Evolutionary conservation across 179 eudicot genomes (phyloP), one percentile per base, ranked within the genome.

Genomic region (Silene coronaria): DNA sequence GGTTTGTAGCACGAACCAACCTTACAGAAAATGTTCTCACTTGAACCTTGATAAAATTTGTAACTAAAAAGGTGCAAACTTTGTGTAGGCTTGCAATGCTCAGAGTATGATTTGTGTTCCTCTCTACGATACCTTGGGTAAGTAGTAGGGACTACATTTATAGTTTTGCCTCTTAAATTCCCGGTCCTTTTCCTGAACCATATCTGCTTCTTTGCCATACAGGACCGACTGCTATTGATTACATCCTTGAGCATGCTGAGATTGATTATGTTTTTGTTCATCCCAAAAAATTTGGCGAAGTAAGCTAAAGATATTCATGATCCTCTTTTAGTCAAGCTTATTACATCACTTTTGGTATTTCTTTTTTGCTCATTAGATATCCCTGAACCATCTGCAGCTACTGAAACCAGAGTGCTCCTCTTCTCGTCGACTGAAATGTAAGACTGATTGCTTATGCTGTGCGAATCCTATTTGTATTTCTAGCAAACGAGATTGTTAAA

Each of bases 71-170:
- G 6, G 23, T 30, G 6, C 64, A 8, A 55, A 26, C 28, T 36
- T 48, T 73, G 70, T 81, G 69, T 78, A 95, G 99, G 96, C 97
- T 57, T 95, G 99, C 87, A 86, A 73, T 77, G 95, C 91, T 77
- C 93, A 95, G 79, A 89, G 91, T 80, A 82, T 91, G 79, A 86
- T 95, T 71, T 95, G 99, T 80, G 97, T 95, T 42, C 99, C 99
- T 84, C 97, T 95, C 11, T 95, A 95, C 76, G 99, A 95, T 73
- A 95, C 97, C 67, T 87, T 95, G 19, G 99, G 99, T 92, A 76
- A 0, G 72, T 59, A 46, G 12, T 58, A n/a, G 12, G 30, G 53
- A 28, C 28, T 27, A 60, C 32, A 11, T 36, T 22, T 7, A 11
- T 2, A 42, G 12, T 42, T 42, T 42, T 55, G 19, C 7, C 2